Evolutionary conservation across 768 basidiomycete species (phyloP).

Genomic region (Coprinopsis sp.): DNA sequence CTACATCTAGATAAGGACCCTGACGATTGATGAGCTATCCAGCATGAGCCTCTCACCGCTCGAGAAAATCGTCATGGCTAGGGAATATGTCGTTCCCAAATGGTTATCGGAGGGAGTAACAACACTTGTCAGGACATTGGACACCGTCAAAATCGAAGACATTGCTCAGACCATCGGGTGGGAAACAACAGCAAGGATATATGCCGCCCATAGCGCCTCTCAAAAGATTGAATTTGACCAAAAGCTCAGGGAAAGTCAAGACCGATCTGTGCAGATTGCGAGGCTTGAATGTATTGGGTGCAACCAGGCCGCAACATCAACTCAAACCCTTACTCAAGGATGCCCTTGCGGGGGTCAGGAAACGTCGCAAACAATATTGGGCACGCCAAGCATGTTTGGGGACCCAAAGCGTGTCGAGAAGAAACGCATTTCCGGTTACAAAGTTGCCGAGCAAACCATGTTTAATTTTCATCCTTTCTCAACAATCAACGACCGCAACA

Average conservation of each 20-base stretch:
- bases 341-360: too few species aligned
- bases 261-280: too few species aligned
- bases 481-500: too few species aligned
- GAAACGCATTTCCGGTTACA: too few species aligned
- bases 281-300: too few species aligned
- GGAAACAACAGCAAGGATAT: not conserved
- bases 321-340: too few species aligned
- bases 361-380: too few species aligned
- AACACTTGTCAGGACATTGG: not conserved
- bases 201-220: not conserved
- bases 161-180: not conserved
- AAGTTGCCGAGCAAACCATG: too few species aligned
- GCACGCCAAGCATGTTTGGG: too few species aligned
- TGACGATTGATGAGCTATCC: not conserved
- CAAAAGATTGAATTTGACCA: not conserved
- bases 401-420: too few species aligned
- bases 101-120: not conserved
- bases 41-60: not conserved
- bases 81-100: not conserved
- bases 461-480: too few species aligned
- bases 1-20: not conserved
- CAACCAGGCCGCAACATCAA: too few species aligned
- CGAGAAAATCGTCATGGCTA: not conserved
- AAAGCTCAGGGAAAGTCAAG: not conserved
- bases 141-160: not conserved